These are phyloP conservation scores for Suhomyces bolitotheri DNA, from an alignment of 1,139 yeast genomes.

Conservation along the genomic window DNA sequence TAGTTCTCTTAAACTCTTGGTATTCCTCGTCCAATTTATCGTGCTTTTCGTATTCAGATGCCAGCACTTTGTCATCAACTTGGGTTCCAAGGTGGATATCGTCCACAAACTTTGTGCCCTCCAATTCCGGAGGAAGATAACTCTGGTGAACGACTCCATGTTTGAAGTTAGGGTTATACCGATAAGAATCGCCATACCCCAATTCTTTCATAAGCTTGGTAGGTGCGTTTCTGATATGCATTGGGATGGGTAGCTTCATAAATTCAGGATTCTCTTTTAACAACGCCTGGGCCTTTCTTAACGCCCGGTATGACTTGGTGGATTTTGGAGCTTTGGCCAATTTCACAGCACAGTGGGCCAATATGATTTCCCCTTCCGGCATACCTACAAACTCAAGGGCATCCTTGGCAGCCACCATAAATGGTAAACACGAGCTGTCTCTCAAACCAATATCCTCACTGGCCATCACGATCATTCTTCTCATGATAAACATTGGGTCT, in stretches of 20 bases:
- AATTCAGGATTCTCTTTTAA: constrained; percentile 63
- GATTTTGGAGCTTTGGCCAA: constrained; percentile 85
- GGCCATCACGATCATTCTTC: constrained; percentile 91
- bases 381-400: constrained; percentile 91
- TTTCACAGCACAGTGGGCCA: constrained; percentile 91
- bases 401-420: constrained; percentile 81
- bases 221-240: constrained; percentile 92
- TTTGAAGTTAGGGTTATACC: constrained; percentile 78
- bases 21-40: constrained; percentile 15
- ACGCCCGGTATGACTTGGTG: constrained; percentile 79
- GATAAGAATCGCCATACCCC: constrained; percentile 82
- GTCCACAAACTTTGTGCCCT: constrained; percentile 36
- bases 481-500: constrained; percentile 86
- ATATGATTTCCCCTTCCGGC: constrained; percentile 90
- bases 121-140: constrained; percentile 59
- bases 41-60: constrained; percentile 23
- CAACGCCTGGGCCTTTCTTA: constrained; percentile 61
- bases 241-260: constrained; percentile 64
- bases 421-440: constrained; percentile 82
- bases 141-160: constrained; percentile 74
- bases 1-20: constrained; percentile 7
- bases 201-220: constrained; percentile 84
- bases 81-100: constrained; percentile 36
- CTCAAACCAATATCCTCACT: constrained; percentile 85
- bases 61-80: constrained; percentile 29